These are phyloP conservation scores for Scolecobasidium constrictum DNA, from an alignment of 2,329 filamentous ascomycete species.

Conservation along the genomic window DNA sequence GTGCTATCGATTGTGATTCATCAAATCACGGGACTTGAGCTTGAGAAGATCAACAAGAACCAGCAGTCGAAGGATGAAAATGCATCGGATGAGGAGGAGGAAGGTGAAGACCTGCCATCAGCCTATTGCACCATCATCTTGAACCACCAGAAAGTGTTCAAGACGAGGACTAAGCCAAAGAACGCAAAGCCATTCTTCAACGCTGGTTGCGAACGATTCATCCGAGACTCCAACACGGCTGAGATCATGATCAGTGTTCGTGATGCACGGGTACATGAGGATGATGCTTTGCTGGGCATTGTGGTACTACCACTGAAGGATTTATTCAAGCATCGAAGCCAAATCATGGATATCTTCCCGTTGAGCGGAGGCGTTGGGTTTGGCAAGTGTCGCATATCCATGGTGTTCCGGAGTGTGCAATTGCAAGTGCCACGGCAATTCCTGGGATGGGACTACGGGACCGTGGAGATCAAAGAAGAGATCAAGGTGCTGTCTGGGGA, in stretches of 20 bases:
- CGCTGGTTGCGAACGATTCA: constrained; percentile 61
- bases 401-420: constrained; percentile 62
- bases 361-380: constrained; percentile 63
- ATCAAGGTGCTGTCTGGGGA: constrained; percentile 33
- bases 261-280: constrained; percentile 57
- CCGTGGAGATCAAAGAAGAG: constrained; percentile 49
- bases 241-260: constrained; percentile 59
- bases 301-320: constrained; percentile 55
- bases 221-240: constrained; percentile 55
- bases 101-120: constrained; percentile 53
- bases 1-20: constrained; percentile 62
- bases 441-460: constrained; percentile 63
- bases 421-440: constrained; percentile 48
- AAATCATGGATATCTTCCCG: constrained; percentile 56
- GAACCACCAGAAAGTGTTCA: constrained; percentile 60
- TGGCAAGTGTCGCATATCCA: constrained; percentile 55
- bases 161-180: constrained; percentile 65
- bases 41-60: constrained; percentile 47
- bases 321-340: constrained; percentile 51
- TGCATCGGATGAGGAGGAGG: constrained; percentile 50
- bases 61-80: constrained; percentile 35
- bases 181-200: constrained; percentile 73
- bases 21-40: constrained; percentile 58
- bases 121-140: constrained; percentile 64
- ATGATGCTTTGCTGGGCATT: constrained; percentile 58